Conservation (phyloP, 768 basidiomycete species). For the Boletus sp. region DNA sequence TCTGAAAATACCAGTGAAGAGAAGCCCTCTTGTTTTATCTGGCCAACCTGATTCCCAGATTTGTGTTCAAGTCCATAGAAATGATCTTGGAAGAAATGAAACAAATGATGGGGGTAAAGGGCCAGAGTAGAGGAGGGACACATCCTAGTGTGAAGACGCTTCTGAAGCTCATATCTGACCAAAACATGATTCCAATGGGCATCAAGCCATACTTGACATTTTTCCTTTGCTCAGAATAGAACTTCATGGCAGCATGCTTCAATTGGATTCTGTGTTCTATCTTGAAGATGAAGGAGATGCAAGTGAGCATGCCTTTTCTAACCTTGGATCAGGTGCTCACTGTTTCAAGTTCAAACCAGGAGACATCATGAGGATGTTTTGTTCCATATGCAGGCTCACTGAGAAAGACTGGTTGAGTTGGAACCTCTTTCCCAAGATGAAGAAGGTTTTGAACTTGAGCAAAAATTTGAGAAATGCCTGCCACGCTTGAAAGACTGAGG, state of each 20-base stretch:
- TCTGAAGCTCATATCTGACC: neutral
- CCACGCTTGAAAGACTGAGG: no score
- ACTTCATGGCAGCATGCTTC: neutral
- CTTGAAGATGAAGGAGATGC: accelerated
- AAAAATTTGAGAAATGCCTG: no score
- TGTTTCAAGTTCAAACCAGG: neutral
- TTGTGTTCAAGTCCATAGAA: neutral
- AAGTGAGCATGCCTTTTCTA: neutral
- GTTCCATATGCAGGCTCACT: neutral
- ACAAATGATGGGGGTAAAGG: no score
- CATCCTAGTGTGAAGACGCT: no score
- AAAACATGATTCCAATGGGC: neutral
- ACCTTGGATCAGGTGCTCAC: neutral
- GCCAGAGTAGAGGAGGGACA: no score
- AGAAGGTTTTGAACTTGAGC: no score
- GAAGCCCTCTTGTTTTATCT: neutral
- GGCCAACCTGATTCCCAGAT: neutral
- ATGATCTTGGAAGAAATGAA: no score
- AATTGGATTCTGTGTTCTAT: neutral
- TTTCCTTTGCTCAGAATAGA: constrained; percentile 3
- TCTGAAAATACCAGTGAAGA: constrained; percentile 7
- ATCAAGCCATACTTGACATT: constrained; percentile 3
- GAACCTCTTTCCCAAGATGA: no score
- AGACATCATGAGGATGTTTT: neutral
- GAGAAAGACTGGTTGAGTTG: neutral